These are phyloP conservation scores for Fusarium decemcellulare DNA, from an alignment of 2,329 filamentous ascomycete genomes.

Conservation along the genomic window DNA sequence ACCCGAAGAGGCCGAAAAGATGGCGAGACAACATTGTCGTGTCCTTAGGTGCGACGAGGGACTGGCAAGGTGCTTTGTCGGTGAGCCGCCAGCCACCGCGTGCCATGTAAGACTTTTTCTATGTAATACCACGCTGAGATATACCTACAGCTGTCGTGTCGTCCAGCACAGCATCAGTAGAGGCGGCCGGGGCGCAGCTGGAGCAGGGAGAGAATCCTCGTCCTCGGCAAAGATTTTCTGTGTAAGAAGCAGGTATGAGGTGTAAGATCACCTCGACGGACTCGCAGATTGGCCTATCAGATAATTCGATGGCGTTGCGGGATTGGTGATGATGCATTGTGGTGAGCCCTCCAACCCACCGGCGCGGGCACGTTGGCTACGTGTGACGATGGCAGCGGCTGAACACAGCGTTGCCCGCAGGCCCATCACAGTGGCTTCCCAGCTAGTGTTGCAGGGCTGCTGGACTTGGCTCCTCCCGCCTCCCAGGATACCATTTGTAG, in stretches of 20 bases:
- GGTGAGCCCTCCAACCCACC: conserved; percentile 13
- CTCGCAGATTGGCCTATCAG: conserved; percentile 37
- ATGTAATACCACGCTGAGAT: conserved; percentile 20
- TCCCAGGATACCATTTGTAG: conserved; percentile 2
- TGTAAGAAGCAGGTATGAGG: conserved; percentile 12
- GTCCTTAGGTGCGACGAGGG: conserved; percentile 6
- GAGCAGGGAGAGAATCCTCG: conserved; percentile 22
- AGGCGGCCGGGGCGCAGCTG: conserved; percentile 35
- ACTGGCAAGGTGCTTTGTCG: conserved; percentile 18
- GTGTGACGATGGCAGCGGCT: conserved; percentile 44
- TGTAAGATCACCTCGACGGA: conserved; percentile 3
- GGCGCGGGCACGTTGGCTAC: conserved; percentile 36
- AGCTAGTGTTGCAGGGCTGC: conserved; percentile 1
- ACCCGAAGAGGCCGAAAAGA: not conserved
- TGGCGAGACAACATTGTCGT: conserved; percentile 13
- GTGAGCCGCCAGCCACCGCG: conserved; percentile 11
- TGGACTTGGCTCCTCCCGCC: not conserved
- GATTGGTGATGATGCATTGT: conserved; percentile 26
- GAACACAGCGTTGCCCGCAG: conserved; percentile 39
- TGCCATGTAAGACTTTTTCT: conserved; percentile 24
- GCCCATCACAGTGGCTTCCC: conserved; percentile 26
- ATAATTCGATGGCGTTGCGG: conserved; percentile 28
- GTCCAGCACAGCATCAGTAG: conserved; percentile 27
- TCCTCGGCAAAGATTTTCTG: conserved; percentile 17
- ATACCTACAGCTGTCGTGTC: conserved; percentile 15